These are phyloP conservation scores for Solanum etuberosum DNA, from an alignment of 257 asterid species.

Conservation along the genomic window DNA sequence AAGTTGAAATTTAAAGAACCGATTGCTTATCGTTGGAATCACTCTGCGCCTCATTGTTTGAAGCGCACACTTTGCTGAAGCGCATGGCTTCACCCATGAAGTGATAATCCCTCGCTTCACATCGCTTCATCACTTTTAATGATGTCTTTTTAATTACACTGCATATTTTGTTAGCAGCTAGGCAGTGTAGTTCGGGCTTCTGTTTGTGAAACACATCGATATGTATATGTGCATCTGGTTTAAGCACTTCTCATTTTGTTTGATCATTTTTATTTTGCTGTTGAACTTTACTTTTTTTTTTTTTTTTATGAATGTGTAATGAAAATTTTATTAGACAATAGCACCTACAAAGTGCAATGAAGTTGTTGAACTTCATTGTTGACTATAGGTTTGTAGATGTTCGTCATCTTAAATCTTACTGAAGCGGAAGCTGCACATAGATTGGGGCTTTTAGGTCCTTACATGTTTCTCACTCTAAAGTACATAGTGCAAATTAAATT, in stretches of 20 bases:
- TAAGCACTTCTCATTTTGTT: background rate
- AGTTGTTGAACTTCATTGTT: background rate
- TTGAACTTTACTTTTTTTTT: background rate
- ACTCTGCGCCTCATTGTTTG: background rate
- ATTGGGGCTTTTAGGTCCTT: background rate
- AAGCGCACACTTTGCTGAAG: background rate
- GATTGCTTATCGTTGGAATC: background rate
- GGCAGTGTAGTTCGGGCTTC: background rate
- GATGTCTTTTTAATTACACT: background rate
- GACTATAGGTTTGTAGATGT: background rate
- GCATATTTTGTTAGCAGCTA: background rate
- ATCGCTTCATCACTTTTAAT: background rate
- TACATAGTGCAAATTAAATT: background rate
- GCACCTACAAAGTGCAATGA: background rate
- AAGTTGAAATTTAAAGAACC: background rate
- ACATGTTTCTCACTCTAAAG: background rate
- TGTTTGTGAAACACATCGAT: background rate
- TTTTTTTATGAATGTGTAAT: background rate
- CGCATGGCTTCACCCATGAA: background rate
- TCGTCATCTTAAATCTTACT: background rate
- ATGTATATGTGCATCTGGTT: background rate
- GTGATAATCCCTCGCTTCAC: background rate
- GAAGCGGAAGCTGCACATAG: background rate
- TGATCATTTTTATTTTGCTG: background rate
- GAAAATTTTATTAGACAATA: background rate